phyloP scores from a whole-genome alignment of 2,329 filamentous ascomycete genomes.

The Diaporthe nobilis region DNA sequence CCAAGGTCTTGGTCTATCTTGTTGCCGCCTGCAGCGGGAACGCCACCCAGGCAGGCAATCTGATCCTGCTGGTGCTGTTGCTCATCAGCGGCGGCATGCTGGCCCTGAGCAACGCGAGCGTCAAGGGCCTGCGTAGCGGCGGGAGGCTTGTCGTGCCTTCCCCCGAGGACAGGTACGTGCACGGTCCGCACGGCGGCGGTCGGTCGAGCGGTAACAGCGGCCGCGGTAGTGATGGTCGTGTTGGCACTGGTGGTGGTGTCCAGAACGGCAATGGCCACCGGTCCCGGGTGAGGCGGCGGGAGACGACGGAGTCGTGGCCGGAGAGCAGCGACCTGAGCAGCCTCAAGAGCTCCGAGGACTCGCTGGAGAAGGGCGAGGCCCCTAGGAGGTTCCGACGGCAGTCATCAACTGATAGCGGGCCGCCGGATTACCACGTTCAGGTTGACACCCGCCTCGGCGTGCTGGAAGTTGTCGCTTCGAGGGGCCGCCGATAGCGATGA shows the following conservation, averaged over 20 bases:
- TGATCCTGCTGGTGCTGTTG: slow-evolving; percentile 66
- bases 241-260: neutral
- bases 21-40: slow-evolving; percentile 70
- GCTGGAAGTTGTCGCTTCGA: slow-evolving; percentile 28
- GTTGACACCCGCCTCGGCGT: slow-evolving; percentile 35
- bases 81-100: slow-evolving; percentile 67
- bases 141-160: slow-evolving; percentile 60
- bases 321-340: slow-evolving; percentile 39
- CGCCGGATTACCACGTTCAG: slow-evolving; percentile 37
- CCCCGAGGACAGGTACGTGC: slow-evolving; percentile 36
- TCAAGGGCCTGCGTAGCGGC: slow-evolving; percentile 64
- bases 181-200: neutral
- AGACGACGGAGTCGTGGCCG: slow-evolving; percentile 36
- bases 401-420: slow-evolving; percentile 17
- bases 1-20: slow-evolving; percentile 71
- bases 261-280: neutral
- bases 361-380: slow-evolving; percentile 44
- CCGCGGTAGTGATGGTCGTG: neutral
- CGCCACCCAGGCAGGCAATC: slow-evolving; percentile 65
- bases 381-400: slow-evolving; percentile 10
- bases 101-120: slow-evolving; percentile 66
- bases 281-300: neutral
- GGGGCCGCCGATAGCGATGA: neutral
- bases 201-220: slow-evolving; percentile 1
- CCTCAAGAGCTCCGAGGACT: slow-evolving; percentile 41